Conservation (phyloP, 352 stramenopile species). For the Globisporangium middletonii region DNA sequence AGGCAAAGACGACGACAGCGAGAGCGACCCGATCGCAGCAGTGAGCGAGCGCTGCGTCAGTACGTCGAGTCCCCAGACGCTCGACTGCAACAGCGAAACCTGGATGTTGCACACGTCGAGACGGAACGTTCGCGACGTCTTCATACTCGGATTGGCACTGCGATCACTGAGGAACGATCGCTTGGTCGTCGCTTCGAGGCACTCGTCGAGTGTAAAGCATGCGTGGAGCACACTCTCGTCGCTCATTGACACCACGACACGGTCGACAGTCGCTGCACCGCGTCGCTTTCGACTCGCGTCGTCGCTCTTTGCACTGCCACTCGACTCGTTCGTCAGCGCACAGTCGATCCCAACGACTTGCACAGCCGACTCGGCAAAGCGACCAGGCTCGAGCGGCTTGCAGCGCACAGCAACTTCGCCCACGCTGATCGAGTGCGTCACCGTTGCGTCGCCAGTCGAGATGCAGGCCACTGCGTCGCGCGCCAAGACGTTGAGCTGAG, state of each 20-base stretch:
- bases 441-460: background rate
- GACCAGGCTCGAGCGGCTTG: background rate
- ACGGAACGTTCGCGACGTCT: conserved; percentile 15
- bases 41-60: conserved; percentile 23
- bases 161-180: background rate
- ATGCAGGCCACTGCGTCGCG: conserved; percentile 6
- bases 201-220: background rate
- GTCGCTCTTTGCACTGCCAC: background rate
- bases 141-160: background rate
- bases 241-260: background rate
- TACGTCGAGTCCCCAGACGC: conserved; percentile 15
- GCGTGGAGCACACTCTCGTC: conserved; percentile 2
- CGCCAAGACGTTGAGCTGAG: conserved; percentile 2
- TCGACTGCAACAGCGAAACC: conserved; percentile 18
- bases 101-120: conserved; percentile 22
- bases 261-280: background rate
- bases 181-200: background rate
- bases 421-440: background rate
- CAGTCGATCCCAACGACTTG: conserved; percentile 9
- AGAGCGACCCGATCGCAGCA: conserved; percentile 5
- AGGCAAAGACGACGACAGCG: conserved; percentile 5
- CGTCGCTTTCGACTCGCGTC: background rate
- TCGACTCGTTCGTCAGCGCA: background rate
- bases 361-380: conserved; percentile 2
- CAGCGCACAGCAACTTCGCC: conserved; percentile 9